Conservation (phyloP, 2,329 filamentous ascomycete species). For the Stemphylium beticola region DNA sequence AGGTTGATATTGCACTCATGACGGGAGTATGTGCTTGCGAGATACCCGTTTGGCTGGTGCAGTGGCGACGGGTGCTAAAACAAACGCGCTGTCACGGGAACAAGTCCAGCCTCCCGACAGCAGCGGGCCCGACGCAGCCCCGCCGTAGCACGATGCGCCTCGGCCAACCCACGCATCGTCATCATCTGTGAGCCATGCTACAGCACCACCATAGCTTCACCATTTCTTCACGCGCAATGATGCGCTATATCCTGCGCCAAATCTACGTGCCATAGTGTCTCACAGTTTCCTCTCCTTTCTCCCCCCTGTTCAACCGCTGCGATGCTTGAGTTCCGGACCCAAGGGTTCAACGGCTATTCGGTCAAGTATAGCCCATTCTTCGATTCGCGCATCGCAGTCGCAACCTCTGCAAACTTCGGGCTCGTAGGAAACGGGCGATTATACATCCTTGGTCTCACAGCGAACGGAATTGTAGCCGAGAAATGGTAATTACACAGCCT, state of each 20-base stretch:
- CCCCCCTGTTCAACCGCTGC: conserved; percentile 23
- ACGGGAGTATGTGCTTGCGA: neutral
- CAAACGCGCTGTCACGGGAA: conserved; percentile 26
- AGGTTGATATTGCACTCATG: neutral
- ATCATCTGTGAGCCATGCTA: conserved; percentile 28
- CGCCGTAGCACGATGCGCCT: conserved; percentile 24
- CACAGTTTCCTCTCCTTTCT: neutral
- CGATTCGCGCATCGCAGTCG: conserved; percentile 90
- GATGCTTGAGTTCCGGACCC: conserved; percentile 94
- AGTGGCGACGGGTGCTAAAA: neutral
- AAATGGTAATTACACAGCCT: conserved; percentile 66
- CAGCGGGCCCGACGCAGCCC: conserved; percentile 12
- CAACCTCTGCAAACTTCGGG: conserved; percentile 91
- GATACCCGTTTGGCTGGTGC: neutral
- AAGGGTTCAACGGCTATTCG: conserved; percentile 93
- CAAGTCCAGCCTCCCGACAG: conserved; percentile 4
- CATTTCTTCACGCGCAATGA: conserved; percentile 22
- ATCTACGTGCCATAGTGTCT: conserved; percentile 23
- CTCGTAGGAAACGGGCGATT: conserved; percentile 94
- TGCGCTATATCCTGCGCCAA: conserved; percentile 8
- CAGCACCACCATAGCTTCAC: conserved; percentile 20
- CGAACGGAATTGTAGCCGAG: conserved; percentile 81
- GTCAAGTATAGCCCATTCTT: conserved; percentile 99
- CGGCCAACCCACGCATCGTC: conserved; percentile 24
- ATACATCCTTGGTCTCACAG: conserved; percentile 81